Conservation (phyloP, 805 yeast genomes). For the Candida patagonica region DNA sequence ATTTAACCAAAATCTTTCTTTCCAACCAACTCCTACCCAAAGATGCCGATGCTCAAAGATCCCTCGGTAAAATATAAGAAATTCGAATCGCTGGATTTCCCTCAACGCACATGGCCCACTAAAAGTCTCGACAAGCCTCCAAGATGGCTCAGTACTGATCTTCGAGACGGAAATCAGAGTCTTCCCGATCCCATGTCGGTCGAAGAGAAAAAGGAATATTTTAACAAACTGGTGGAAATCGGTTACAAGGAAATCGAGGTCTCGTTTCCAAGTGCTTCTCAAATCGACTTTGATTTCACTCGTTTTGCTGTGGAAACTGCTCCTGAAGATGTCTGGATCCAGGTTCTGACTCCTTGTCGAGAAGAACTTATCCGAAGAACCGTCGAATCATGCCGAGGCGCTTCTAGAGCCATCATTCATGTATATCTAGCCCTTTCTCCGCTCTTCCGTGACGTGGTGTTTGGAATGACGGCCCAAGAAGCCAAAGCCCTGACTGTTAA, state of each 20-base stretch:
- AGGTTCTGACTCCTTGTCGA: conserved; percentile 69
- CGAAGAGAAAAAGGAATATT: conserved; percentile 64
- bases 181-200: conserved; percentile 82
- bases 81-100: conserved; percentile 45
- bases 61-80: conserved; percentile 56
- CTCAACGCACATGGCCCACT: conserved; percentile 65
- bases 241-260: conserved; percentile 83
- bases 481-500: conserved; percentile 52
- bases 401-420: conserved; percentile 67
- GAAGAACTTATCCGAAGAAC: conserved; percentile 65
- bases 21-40: no score
- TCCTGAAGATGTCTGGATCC: conserved; percentile 69
- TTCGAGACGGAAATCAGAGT: conserved; percentile 79
- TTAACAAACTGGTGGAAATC: conserved; percentile 54
- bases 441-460: conserved; percentile 63
- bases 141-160: conserved; percentile 75
- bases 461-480: conserved; percentile 49
- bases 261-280: conserved; percentile 74
- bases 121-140: conserved; percentile 53
- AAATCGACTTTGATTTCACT: conserved; percentile 73
- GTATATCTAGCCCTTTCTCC: conserved; percentile 70
- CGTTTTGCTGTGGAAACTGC: conserved; percentile 63
- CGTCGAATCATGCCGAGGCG: conserved; percentile 63
- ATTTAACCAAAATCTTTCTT: neutral
- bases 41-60: conserved; percentile 34